These are phyloP conservation scores for Coemansia furcata DNA, from an alignment of 192 early-diverging fungal genomes.

Conservation along the genomic window DNA sequence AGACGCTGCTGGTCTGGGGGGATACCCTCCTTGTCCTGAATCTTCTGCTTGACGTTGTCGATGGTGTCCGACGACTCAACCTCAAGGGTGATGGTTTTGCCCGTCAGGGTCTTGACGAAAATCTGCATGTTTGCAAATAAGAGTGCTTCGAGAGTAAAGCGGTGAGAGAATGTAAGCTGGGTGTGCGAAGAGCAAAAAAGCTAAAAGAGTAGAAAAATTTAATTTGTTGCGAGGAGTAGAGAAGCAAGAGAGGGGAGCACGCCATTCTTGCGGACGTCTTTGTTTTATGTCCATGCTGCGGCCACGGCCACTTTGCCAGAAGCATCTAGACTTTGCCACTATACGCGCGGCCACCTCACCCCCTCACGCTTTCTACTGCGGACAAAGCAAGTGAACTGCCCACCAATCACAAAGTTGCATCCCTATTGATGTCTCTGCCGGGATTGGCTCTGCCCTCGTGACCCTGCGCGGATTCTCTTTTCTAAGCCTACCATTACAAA, in stretches of 20 bases:
- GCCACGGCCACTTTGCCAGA: not conserved
- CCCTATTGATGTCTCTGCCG: not conserved
- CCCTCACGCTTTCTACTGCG: not conserved
- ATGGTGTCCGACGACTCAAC: conserved; percentile 75
- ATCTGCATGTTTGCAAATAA: conserved; percentile 39
- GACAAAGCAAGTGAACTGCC: not conserved
- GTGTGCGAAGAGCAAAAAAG: not conserved
- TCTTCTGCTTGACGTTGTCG: conserved; percentile 85
- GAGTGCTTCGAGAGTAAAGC: not conserved
- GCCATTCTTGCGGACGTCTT: not conserved
- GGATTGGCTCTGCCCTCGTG: not conserved
- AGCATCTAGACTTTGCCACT: not conserved
- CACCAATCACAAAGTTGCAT: not conserved
- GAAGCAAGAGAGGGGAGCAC: not conserved
- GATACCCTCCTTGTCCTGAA: conserved; percentile 86
- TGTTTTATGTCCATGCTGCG: not conserved
- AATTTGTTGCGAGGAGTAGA: not conserved
- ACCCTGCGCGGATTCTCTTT: not conserved
- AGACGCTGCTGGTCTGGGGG: conserved; percentile 98
- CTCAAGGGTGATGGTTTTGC: conserved; percentile 96
- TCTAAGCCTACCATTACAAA: not conserved
- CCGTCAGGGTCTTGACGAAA: conserved; percentile 78
- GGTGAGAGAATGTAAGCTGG: not conserved
- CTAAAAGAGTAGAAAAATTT: not conserved
- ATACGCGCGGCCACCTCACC: not conserved